phyloP scores from a whole-genome alignment of 2,329 filamentous ascomycete species.

The Monilinia laxa region DNA sequence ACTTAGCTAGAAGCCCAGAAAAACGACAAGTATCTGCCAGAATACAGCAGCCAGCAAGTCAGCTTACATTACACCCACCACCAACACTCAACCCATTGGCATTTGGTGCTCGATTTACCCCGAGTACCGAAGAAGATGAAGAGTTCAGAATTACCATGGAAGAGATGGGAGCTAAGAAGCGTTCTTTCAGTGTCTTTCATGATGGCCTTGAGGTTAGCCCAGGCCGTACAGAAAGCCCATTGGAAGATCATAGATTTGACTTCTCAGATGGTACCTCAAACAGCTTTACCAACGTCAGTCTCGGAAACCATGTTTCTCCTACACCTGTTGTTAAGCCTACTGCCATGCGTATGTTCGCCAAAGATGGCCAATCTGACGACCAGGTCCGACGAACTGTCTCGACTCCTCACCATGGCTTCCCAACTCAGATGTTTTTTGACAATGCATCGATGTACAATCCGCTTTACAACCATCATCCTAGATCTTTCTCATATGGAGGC shows the following conservation, averaged over 20 bases:
- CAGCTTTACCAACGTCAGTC: slow-evolving; percentile 25
- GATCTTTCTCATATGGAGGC: slow-evolving; percentile 28
- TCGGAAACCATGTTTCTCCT: slow-evolving; percentile 31
- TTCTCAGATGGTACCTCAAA: slow-evolving; percentile 33
- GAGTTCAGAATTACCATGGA: slow-evolving; percentile 38
- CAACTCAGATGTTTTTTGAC: slow-evolving; percentile 36
- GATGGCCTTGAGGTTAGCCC: slow-evolving; percentile 37
- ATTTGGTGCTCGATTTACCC: slow-evolving; percentile 29
- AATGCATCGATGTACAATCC: slow-evolving; percentile 33
- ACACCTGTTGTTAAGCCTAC: slow-evolving; percentile 33
- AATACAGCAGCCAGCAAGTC: slow-evolving; percentile 17
- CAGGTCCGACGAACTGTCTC: slow-evolving; percentile 30
- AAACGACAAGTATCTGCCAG: slow-evolving; percentile 27
- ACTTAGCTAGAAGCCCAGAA: slow-evolving; percentile 26
- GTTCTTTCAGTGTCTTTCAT: slow-evolving; percentile 36
- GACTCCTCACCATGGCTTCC: slow-evolving; percentile 30
- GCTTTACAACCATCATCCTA: slow-evolving; percentile 35
- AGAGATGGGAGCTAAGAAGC: slow-evolving; percentile 35
- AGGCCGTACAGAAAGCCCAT: slow-evolving; percentile 38
- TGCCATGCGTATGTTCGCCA: slow-evolving; percentile 29
- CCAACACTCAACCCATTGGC: slow-evolving; percentile 34
- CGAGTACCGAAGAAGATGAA: slow-evolving; percentile 38
- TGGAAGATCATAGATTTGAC: slow-evolving; percentile 39
- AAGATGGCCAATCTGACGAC: slow-evolving; percentile 29
- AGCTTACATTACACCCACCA: slow-evolving; percentile 25